These are phyloP conservation scores for Platismatia glauca DNA, from an alignment of 495 filamentous ascomycete genomes.

Conservation along the genomic window DNA sequence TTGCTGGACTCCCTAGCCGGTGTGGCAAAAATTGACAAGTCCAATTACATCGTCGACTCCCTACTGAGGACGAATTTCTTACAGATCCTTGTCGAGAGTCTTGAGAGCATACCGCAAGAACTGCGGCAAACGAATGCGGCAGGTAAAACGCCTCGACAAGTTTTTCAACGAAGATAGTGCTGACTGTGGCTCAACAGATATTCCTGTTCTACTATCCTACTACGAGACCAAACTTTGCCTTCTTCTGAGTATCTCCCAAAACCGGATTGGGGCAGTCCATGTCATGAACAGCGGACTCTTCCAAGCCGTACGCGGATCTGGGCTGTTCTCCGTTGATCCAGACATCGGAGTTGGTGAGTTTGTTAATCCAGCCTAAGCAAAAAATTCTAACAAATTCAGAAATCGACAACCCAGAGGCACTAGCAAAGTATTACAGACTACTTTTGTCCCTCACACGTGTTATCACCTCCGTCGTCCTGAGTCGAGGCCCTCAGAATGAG, in stretches of 20 bases:
- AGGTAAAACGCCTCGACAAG: constrained; percentile 33
- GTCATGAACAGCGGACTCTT: constrained; percentile 88
- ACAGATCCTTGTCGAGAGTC: constrained; percentile 73
- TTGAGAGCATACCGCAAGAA: constrained; percentile 62
- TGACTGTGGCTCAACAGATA: constrained; percentile 33
- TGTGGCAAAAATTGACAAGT: constrained; percentile 55
- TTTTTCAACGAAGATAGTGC: constrained; percentile 3
- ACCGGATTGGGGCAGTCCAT: constrained; percentile 64
- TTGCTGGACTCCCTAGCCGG: constrained; percentile 62
- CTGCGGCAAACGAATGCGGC: constrained; percentile 41
- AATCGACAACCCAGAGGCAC: constrained; percentile 58
- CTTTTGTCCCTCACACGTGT: constrained; percentile 74
- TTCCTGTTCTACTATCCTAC: constrained; percentile 48
- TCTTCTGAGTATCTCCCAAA: constrained; percentile 76
- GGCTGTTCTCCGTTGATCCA: constrained; percentile 81
- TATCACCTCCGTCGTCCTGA: constrained; percentile 67
- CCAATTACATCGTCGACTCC: constrained; percentile 62
- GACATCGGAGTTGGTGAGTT: constrained; percentile 74
- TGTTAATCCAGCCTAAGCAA: constrained; percentile 13
- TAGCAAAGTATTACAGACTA: constrained; percentile 74
- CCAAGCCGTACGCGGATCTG: constrained; percentile 64
- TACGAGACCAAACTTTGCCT: constrained; percentile 71
- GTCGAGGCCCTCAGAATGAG: constrained; percentile 71
- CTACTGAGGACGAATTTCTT: constrained; percentile 84
- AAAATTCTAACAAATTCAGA: constrained; percentile 31